Base-by-base conservation (phyloP, 208 protist species). In the Leishmania mexicana region DNA sequence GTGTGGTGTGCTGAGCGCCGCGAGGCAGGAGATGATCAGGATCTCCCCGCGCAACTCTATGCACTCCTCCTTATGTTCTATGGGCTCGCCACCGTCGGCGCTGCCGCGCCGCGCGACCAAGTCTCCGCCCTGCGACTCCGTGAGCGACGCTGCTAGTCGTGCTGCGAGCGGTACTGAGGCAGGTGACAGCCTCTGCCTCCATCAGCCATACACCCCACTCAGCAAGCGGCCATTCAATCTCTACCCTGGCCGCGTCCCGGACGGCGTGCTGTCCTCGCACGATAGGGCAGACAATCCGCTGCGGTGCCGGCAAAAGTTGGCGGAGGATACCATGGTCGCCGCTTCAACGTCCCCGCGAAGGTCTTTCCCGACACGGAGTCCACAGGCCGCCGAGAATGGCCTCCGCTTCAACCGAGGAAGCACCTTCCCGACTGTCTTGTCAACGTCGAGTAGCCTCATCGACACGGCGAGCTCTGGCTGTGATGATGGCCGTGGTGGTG, bases 181-280 rank as follows among this genome's bases (percentile, higher is more conserved):
- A 19, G 57, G 75, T 47, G 75, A 65, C 21, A 40, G 38, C 31
- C 53, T 53, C 6, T 68, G 72, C 28, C 60, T 40, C 54, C 72
- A 81, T 53, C 81, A 75, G 28, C 81, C 77, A 28, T 77, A 35
- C 49, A 83, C 83, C 6, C 78, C 76, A 60, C 71, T 73, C 5
- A 78, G 75, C 53, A 81, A 79, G 60, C 81, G 81, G 10, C 81
- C 35, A 5, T 72, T 53, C 38, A 35, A 60, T 60, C 65, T 53
- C 21, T 84, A 80, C 31, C 3, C 65, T 42, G 38, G 45, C 21
- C 75, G 81, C 7, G 6, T 57, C n/a, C 6, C 51, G 35, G 76
- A 76, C 24, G 19, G 5, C 1, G 28, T 53, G 1, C 19, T 57
- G 24, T 54, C 73, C 2, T 3, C 49, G 24, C n/a, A 45, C 54